Conservation (phyloP, 768 basidiomycete species). For the Panellus pusillus region DNA sequence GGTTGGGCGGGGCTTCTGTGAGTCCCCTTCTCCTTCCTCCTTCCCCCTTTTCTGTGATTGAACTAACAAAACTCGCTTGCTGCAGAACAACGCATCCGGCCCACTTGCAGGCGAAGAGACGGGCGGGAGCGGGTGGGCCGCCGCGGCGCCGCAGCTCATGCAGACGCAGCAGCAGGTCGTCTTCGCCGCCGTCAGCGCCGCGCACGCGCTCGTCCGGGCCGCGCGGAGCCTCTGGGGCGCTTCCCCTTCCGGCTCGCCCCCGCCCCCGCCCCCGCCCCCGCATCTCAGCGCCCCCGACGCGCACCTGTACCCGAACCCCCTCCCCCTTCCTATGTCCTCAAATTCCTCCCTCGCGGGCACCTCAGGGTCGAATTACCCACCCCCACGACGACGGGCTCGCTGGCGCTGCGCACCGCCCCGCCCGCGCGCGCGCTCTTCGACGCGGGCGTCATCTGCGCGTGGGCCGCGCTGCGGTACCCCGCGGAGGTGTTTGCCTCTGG, state of each 20-base stretch:
- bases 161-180: conserved; percentile 42
- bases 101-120: neutral
- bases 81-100: too few species aligned
- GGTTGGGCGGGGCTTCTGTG: conserved; percentile 9
- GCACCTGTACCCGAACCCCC: too few species aligned
- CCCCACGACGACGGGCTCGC: too few species aligned
- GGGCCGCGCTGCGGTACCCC: conserved; percentile 58
- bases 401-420: conserved; percentile 56
- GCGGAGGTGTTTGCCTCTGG: conserved; percentile 44
- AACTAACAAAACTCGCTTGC: too few species aligned
- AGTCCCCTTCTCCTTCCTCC: too few species aligned
- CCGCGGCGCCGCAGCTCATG: conserved; percentile 27
- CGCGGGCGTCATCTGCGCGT: conserved; percentile 63
- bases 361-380: too few species aligned
- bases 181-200: conserved; percentile 61
- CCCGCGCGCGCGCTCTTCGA: conserved; percentile 65
- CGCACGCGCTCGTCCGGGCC: conserved; percentile 62
- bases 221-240: conserved; percentile 24
- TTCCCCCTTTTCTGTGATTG: too few species aligned
- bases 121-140: too few species aligned
- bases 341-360: too few species aligned
- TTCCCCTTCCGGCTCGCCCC: conserved; percentile 3
- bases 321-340: too few species aligned
- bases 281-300: conserved; percentile 6
- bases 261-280: conserved; percentile 20